Base-by-base conservation (phyloP, 129 eudicot species). In the Arctium minus region DNA sequence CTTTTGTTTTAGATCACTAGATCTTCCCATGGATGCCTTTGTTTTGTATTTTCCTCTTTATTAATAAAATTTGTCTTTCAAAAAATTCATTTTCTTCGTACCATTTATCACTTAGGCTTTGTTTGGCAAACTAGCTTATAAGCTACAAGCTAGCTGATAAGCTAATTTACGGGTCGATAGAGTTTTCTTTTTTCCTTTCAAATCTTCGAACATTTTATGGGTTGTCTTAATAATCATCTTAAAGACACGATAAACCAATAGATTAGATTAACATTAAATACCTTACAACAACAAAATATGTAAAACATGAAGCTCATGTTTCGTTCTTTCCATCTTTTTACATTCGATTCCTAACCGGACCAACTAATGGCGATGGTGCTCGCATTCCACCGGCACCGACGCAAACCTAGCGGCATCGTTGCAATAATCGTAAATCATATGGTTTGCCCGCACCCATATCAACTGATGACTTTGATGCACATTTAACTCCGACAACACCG, bases 381-480 rank as follows among this genome's bases (percentile, higher is more conserved):
- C 81, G 81, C 98, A 94, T 76, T 94, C 98, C 10, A 79, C 80
- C 0, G 98, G 98, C 8, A 84, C 79, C 29, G 82, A 79, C 35
- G 94, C 91, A 29, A 94, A 92, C 85, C 98, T 75, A 15, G 91
- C 79, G 27, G 89, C 56, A 53, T 94, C 98, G 0, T 75, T 81
- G 69, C 98, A 94, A 9, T 94, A 94, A 72, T 94, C 98, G 12
- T 94, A 94, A 5, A 92, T 86, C 97, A 94, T 88, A 76, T 94
- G 98, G 69, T 92, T 88, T 8, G 97, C 92, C 65, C 91, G 75
- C 6, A 94, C 98, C 98, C 98, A 94, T 13, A 88, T 12, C 36
- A 94, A 86, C 84, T 94, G 97, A 83, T 94, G 98, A 82, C 86
- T 92, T 80, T 94, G 98, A 81, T 94, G 98, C 44, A 92, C 65